Percentiles rank a stretch among this genome's conserved stretches.
Conservation (phyloP, 768 basidiomycete species). For the Pisolithus tinctorius region DNA sequence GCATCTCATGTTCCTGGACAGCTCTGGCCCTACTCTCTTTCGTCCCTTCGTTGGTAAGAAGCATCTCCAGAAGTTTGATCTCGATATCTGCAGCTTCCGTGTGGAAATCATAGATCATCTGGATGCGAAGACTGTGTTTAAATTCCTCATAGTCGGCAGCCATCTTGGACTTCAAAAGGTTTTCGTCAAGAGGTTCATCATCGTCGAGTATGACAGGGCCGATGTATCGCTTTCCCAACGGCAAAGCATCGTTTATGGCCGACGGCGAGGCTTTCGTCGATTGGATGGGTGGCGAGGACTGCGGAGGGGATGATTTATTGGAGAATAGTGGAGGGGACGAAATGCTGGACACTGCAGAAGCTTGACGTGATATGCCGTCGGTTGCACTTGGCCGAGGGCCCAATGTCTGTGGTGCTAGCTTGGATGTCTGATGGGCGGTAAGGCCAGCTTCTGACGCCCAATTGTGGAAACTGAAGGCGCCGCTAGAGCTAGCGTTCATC, state of each 20-base stretch:
- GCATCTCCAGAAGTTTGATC: slow-evolving; percentile 23
- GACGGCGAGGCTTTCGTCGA: slow-evolving; percentile 22
- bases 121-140: slow-evolving; percentile 26
- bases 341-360: slow-evolving; percentile 17
- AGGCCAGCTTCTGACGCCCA: slow-evolving; percentile 28
- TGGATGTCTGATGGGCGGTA: slow-evolving; percentile 9
- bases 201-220: slow-evolving; percentile 25
- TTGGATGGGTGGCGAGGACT: slow-evolving; percentile 18
- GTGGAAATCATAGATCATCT: slow-evolving; percentile 30
- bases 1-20: slow-evolving; percentile 26
- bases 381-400: slow-evolving; percentile 20
- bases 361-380: slow-evolving; percentile 24
- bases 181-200: slow-evolving; percentile 23
- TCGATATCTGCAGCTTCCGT: slow-evolving; percentile 23
- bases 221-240: slow-evolving; percentile 27
- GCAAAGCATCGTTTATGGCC: slow-evolving; percentile 10
- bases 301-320: slow-evolving; percentile 15
- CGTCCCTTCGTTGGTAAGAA: slow-evolving; percentile 20
- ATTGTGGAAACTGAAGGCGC: slow-evolving; percentile 20
- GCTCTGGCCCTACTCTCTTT: slow-evolving; percentile 23
- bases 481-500: slow-evolving; percentile 4
- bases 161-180: slow-evolving; percentile 27
- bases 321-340: slow-evolving; percentile 15
- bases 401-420: slow-evolving; percentile 7
- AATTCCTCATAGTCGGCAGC: slow-evolving; percentile 25